A percentile compares a stretch with the other conserved stretches of the same genome.
Conservation (phyloP, 2,329 filamentous ascomycete genomes). For the Periconia digitata region DNA sequence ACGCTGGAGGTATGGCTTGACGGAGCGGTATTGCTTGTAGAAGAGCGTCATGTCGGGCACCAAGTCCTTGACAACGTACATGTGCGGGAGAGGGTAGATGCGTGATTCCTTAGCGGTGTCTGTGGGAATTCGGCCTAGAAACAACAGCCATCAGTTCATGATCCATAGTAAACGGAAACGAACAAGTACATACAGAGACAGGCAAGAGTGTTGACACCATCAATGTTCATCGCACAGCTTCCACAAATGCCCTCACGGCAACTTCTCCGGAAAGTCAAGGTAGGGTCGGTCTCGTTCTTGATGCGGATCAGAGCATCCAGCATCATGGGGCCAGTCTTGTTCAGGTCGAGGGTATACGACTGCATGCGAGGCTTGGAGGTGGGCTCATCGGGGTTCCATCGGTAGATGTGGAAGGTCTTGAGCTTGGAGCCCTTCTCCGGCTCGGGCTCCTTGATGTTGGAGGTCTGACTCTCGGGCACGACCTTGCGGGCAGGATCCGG, state of each 20-base stretch:
- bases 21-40: conserved; percentile 99
- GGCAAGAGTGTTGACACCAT: conserved; percentile 95
- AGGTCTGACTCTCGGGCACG: conserved; percentile 56
- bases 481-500: conserved; percentile 29
- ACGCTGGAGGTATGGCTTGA: conserved; percentile 97
- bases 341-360: conserved; percentile 89
- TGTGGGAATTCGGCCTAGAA: conserved; percentile 83
- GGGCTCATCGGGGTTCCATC: conserved; percentile 95
- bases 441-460: conserved; percentile 64
- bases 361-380: conserved; percentile 95
- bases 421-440: conserved; percentile 60
- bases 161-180: not conserved
- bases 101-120: conserved; percentile 80
- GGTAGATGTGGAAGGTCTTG: conserved; percentile 98
- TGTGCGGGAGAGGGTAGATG: conserved; percentile 97
- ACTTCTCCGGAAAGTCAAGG: conserved; percentile 90
- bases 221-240: conserved; percentile 99
- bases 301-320: conserved; percentile 95
- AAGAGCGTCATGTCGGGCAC: conserved; percentile 97
- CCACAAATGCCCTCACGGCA: conserved; percentile 99
- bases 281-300: conserved; percentile 98
- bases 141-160: not conserved
- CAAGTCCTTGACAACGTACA: conserved; percentile 98
- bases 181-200: conserved; percentile 78
- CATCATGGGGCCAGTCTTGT: conserved; percentile 99